These are phyloP conservation scores for Talaromyces wortmannii DNA, from an alignment of 495 filamentous ascomycete genomes.

Conservation along the genomic window DNA sequence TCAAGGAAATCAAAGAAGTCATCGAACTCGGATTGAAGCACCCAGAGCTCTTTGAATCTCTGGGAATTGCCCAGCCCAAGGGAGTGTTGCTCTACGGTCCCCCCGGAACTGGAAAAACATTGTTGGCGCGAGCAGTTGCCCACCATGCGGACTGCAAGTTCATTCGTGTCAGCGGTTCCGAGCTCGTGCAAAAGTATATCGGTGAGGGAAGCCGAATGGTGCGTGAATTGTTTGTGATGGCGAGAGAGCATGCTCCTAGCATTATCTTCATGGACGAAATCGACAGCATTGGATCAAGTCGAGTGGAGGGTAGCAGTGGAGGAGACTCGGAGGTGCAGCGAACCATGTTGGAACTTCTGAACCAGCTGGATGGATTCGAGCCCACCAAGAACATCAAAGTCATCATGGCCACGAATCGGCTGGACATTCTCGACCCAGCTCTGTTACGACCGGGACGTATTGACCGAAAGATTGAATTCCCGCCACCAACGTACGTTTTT, in stretches of 20 bases:
- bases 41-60: conserved; percentile 95
- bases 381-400: conserved; percentile 99
- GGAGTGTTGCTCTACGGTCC: conserved; percentile 96
- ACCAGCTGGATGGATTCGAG: conserved; percentile 98
- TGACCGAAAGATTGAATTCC: conserved; percentile 99
- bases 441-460: conserved; percentile 91
- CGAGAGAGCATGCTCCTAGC: conserved; percentile 94
- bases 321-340: conserved; percentile 99
- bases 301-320: conserved; percentile 89
- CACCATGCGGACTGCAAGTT: conserved; percentile 99
- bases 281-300: conserved; percentile 94
- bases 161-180: conserved; percentile 92
- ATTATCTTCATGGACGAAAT: conserved; percentile 99
- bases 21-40: conserved; percentile 98
- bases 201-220: conserved; percentile 98
- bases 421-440: conserved; percentile 95
- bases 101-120: conserved; percentile 94
- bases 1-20: conserved; percentile 99
- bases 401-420: conserved; percentile 97
- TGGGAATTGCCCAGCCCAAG: conserved; percentile 97
- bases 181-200: conserved; percentile 98
- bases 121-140: conserved; percentile 90
- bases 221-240: conserved; percentile 98
- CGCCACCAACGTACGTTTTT: conserved; percentile 69
- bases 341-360: conserved; percentile 97